Evolutionary conservation across 2,329 filamentous ascomycete species (phyloP).

Genomic region (Phyllosticta citrichinensis): DNA sequence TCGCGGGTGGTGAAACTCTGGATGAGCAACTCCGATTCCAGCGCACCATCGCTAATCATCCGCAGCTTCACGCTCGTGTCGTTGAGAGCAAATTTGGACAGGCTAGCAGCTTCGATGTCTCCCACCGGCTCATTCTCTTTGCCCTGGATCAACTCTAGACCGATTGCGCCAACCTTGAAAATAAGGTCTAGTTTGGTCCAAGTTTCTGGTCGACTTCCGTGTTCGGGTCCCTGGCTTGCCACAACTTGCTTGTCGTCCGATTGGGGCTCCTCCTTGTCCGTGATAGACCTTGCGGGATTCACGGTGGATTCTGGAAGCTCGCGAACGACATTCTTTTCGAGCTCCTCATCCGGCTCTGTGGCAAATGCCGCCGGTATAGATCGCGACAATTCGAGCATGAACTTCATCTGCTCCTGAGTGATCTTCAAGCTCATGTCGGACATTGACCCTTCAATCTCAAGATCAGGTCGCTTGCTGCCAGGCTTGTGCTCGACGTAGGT

Average conservation of each 20-base stretch:
- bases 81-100: conserved; percentile 91
- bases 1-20: conserved; percentile 93
- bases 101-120: conserved; percentile 64
- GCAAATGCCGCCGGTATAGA: conserved; percentile 83
- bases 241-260: conserved; percentile 39
- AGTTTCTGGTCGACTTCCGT: conserved; percentile 55
- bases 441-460: conserved; percentile 84
- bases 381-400: conserved; percentile 75
- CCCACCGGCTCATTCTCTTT: conserved; percentile 68
- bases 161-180: conserved; percentile 80
- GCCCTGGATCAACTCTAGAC: conserved; percentile 75
- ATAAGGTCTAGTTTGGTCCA: conserved; percentile 93
- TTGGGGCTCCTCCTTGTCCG: conserved; percentile 24
- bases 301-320: conserved; percentile 54
- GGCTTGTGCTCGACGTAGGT: conserved; percentile 80
- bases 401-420: conserved; percentile 84
- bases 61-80: conserved; percentile 84
- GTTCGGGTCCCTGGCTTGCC: conserved; percentile 49
- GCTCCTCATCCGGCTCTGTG: conserved; percentile 56
- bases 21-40: conserved; percentile 88
- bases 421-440: conserved; percentile 85
- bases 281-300: conserved; percentile 38
- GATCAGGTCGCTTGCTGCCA: conserved; percentile 71
- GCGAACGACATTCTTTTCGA: conserved; percentile 62
- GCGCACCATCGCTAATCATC: conserved; percentile 81